phyloP scores from a whole-genome alignment of 2,329 filamentous ascomycete species.

The Aureobasidium sp. region DNA sequence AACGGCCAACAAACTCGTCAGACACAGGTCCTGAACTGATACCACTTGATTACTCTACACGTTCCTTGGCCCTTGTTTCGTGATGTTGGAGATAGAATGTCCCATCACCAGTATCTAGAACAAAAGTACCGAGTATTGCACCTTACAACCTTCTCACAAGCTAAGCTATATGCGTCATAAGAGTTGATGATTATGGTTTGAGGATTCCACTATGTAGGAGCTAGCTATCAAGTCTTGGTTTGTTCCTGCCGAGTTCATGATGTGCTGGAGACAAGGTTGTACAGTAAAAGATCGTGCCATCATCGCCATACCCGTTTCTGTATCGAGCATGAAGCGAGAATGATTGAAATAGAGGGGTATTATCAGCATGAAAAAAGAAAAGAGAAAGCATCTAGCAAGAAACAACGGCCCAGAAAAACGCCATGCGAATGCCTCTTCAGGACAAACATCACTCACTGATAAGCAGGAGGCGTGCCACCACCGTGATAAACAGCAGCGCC shows the following conservation, averaged over 20 bases:
- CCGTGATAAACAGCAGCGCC: slow-evolving; percentile 11
- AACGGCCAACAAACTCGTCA: too few relatives aligned
- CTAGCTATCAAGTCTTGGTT: not conserved
- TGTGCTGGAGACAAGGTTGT: not conserved
- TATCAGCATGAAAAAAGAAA: not conserved
- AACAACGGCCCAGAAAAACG: not conserved
- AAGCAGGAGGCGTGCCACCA: slow-evolving; percentile 19
- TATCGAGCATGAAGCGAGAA: not conserved
- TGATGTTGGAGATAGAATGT: too few relatives aligned
- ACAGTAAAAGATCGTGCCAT: slow-evolving; percentile 3
- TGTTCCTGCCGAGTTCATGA: not conserved
- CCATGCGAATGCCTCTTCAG: not conserved
- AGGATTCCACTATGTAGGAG: not conserved
- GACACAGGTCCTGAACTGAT: too few relatives aligned
- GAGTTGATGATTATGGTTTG: too few relatives aligned
- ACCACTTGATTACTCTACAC: too few relatives aligned
- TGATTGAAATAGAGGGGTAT: slow-evolving; percentile 8
- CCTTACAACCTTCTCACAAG: too few relatives aligned
- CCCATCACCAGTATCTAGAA: too few relatives aligned
- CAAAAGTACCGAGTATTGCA: too few relatives aligned
- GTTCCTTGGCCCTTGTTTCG: too few relatives aligned
- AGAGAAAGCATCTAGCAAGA: not conserved
- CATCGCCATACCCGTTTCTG: not conserved
- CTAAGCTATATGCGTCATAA: too few relatives aligned
- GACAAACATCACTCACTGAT: slow-evolving; percentile 12